Base-by-base conservation (phyloP, 305 asterid species). In the Solanum hybrid region DNA sequence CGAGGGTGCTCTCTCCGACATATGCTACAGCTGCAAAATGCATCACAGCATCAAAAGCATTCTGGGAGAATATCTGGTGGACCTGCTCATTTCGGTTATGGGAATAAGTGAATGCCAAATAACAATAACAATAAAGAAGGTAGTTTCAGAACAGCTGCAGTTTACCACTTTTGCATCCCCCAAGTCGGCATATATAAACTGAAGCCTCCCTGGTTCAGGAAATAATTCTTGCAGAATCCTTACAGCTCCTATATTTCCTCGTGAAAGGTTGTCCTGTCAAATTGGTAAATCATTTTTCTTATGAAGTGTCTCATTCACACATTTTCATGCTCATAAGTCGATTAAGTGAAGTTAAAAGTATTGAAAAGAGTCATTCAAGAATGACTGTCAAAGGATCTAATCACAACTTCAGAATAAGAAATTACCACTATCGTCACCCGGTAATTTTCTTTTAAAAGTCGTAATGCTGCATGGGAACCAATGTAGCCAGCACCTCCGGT, bases 401-500 rank as follows among this genome's bases (percentile, higher is more conserved):
- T 22, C 35, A 38, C 86, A 79, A 79, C n/a, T 38, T 38, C 86
- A 24, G 35, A 38, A 79, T 11, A 64, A 10, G 35, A 90, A 89
- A 89, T 15, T 96, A 97, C 98, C 99, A 97, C 99, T 90, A 97
- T 94, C 7, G 99, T 95, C 91, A 97, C 99, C 79, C 99, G 98
- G 88, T 95, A 95, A 10, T 92, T 92, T 90, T 95, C 98, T 87
- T 94, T 92, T 27, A 97, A 96, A 89, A 97, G 98, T 19, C 98
- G 94, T 82, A 97, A 91, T 40, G 96, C 95, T 76, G 99, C 98
- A 91, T 97, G 99, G 45, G 99, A 97, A 89, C 99, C 99, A 79
- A 97, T 97, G 92, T 92, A 97, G 32, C 99, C 99, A 89, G 99
- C 99, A 86, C 99, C 99, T 91, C 99, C 99, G 31, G 99, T 97